Evolutionary conservation across 495 filamentous ascomycete genomes (phyloP), one percentile per base, ranked within the genome.

Genomic region (Lepraria neglecta): DNA sequence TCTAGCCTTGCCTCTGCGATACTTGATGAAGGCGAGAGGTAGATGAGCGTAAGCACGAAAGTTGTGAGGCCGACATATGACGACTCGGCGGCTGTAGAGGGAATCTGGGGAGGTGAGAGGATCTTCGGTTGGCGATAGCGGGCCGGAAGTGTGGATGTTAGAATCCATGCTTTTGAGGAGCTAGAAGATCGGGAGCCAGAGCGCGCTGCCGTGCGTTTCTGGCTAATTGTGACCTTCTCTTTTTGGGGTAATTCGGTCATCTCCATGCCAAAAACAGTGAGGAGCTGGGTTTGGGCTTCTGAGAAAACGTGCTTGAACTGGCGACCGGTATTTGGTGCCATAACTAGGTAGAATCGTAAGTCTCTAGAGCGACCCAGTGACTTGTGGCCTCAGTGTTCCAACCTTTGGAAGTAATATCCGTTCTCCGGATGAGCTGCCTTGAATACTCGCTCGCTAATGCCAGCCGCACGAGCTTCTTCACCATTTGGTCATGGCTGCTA

Each of bases 381-480:
- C 1, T 24, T 1, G 2, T 24, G 24, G 24, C 2, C 1, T 2
- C 24, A 1, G 24, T 1, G 24, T 2, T 24, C 24, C 24, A 24
- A 80, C 78, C 82, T 83, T 87, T 96, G 44, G 86, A 79, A 66
- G 76, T 81, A 60, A 98, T 91, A 58, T 91, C 94, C 6, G 82
- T 77, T 64, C 94, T 75, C 15, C 84, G 83, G 38, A 98, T 89
- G 0, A 87, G 83, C 48, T 81, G 77, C 17, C 94, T 82, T n/a
- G 88, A 80, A 71, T 88, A 95, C 71, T 97, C 94, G 75, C 89
- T 90, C 3, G 92, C 83, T 6, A 97, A 71, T 3, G 91, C 94
- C 47, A 96, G 82, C n/a, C 94, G 85, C 21, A 97, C 87, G 51
- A 98, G 75, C 65, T 91, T 96, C 74, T 96, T 97, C 35, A 90